A percentile compares a stretch with the other conserved stretches of the same genome.
Conservation (phyloP, 768 basidiomycete genomes). For the Mycena olivaceomarginata region DNA sequence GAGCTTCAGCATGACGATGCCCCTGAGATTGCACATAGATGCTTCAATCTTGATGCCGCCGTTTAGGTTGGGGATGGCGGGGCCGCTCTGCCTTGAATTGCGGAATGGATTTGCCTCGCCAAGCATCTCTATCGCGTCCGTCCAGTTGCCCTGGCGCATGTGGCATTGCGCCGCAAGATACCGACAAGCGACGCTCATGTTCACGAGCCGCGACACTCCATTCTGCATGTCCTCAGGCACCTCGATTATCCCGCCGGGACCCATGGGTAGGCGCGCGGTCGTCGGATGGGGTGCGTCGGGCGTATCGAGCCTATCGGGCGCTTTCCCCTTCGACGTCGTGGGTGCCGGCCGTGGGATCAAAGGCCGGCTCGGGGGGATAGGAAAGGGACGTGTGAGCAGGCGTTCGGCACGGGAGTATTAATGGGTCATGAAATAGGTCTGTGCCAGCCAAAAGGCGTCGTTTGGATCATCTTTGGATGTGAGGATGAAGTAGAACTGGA, state of each 20-base stretch:
- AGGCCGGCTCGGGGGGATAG: slow-evolving; percentile 66
- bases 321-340: slow-evolving; percentile 76
- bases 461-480: slow-evolving; percentile 87
- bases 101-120: slow-evolving; percentile 39
- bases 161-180: slow-evolving; percentile 99
- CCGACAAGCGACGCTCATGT: slow-evolving; percentile 96
- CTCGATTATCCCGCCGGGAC: slow-evolving; percentile 84
- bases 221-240: slow-evolving; percentile 79
- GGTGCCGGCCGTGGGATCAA: slow-evolving; percentile 56
- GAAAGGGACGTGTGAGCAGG: slow-evolving; percentile 90
- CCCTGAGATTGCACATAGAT: slow-evolving; percentile 96
- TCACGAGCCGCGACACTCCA: slow-evolving; percentile 86
- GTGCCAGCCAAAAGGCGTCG: slow-evolving; percentile 99
- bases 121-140: slow-evolving; percentile 44
- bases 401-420: slow-evolving; percentile 97
- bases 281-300: slow-evolving; percentile 67
- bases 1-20: slow-evolving; percentile 94
- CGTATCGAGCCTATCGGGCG: no score
- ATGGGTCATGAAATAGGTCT: slow-evolving; percentile 96
- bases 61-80: slow-evolving; percentile 87
- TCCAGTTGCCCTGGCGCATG: slow-evolving; percentile 61
- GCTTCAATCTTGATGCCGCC: slow-evolving; percentile 99
- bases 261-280: slow-evolving; percentile 78
- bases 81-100: slow-evolving; percentile 77
- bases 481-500: slow-evolving; percentile 33